A percentile compares a stretch with the other conserved stretches of the same genome.
Conservation (phyloP, 2,329 filamentous ascomycete genomes). For the Polytolypa hystricis region DNA sequence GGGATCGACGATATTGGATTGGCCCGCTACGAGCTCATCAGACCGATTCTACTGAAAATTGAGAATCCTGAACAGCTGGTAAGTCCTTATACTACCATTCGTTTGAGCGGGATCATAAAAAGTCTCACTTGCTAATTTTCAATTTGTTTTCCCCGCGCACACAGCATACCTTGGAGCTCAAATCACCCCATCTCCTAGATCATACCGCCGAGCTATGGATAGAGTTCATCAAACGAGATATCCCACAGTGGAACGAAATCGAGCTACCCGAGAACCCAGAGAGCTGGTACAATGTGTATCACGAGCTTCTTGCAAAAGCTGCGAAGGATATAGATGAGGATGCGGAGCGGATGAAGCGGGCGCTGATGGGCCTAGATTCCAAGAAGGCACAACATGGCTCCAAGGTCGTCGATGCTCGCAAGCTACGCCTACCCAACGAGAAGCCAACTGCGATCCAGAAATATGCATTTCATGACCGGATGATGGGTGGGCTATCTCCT, state of each 20-base stretch:
- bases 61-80: conserved; percentile 65
- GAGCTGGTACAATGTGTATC: conserved; percentile 71
- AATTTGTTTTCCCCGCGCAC: neutral
- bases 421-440: conserved; percentile 20
- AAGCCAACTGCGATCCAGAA: conserved; percentile 21
- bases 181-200: conserved; percentile 64
- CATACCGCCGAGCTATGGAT: conserved; percentile 66
- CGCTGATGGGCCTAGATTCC: conserved; percentile 47
- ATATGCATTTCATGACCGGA: conserved; percentile 22
- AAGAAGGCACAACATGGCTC: conserved; percentile 48
- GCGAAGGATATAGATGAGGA: conserved; percentile 47
- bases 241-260: conserved; percentile 56
- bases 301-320: conserved; percentile 52
- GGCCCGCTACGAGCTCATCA: conserved; percentile 55
- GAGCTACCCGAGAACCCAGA: conserved; percentile 54
- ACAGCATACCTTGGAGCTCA: conserved; percentile 53
- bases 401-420: conserved; percentile 42
- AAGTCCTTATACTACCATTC: conserved; percentile 11
- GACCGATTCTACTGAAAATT: conserved; percentile 58
- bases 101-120: neutral
- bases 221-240: conserved; percentile 65
- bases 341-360: conserved; percentile 46
- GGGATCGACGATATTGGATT: conserved; percentile 60
- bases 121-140: too few species aligned
- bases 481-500: conserved; percentile 21